A percentile compares a stretch with the other conserved stretches of the same genome.
Conservation (phyloP, 768 basidiomycete species). For the Coprinopsis strossmayeri region DNA sequence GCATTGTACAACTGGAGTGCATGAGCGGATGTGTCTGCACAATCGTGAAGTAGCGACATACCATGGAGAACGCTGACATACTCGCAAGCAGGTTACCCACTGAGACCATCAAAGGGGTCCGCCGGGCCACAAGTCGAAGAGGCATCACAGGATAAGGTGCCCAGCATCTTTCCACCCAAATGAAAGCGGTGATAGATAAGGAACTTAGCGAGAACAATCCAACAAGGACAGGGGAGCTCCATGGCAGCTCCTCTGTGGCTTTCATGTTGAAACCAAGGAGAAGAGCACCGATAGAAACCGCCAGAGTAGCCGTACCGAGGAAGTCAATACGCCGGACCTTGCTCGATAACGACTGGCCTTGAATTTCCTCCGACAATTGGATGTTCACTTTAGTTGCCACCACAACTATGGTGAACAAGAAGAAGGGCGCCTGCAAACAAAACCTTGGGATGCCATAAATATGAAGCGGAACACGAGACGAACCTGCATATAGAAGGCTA, state of each 20-base stretch:
- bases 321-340: slow-evolving; percentile 81
- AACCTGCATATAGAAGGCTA: slow-evolving; percentile 84
- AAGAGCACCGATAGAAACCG: slow-evolving; percentile 59
- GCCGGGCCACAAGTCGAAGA: slow-evolving; percentile 62
- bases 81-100: slow-evolving; percentile 73
- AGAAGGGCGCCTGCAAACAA: slow-evolving; percentile 58
- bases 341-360: slow-evolving; percentile 48
- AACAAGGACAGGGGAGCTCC: slow-evolving; percentile 68
- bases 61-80: slow-evolving; percentile 77
- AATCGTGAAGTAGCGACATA: slow-evolving; percentile 22
- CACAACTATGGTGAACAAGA: slow-evolving; percentile 63
- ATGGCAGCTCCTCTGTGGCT: slow-evolving; percentile 70
- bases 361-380: slow-evolving; percentile 57
- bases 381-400: slow-evolving; percentile 78
- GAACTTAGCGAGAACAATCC: slow-evolving; percentile 55
- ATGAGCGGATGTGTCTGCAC: slow-evolving; percentile 16
- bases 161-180: slow-evolving; percentile 73
- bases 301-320: slow-evolving; percentile 77
- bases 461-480: slow-evolving; percentile 13
- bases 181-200: slow-evolving; percentile 52
- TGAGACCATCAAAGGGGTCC: slow-evolving; percentile 79
- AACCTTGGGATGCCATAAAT: slow-evolving; percentile 9
- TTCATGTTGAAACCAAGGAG: slow-evolving; percentile 75
- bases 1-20: slow-evolving; percentile 68
- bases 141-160: slow-evolving; percentile 90